Base-by-base conservation (phyloP, 2,329 filamentous ascomycete genomes). In the Monosporascus sp. region DNA sequence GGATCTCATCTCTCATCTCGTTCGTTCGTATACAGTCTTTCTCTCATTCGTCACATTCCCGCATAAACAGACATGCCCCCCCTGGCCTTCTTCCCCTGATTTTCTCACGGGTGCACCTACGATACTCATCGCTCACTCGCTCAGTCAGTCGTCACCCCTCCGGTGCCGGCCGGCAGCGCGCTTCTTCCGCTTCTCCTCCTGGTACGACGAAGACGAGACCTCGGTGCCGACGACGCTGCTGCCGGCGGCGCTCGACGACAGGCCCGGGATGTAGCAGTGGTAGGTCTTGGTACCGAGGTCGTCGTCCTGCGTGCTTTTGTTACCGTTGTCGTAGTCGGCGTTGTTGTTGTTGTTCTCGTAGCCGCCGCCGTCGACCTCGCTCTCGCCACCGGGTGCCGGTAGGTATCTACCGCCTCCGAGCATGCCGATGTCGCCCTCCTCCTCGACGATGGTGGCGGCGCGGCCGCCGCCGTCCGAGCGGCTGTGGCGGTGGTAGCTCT, bases 251-350 rank as follows among this genome's bases (percentile, higher is more conserved):
- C 60, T 62, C 11, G 58, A 60, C 55, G 72, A 72, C 59, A 81
- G 64, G 58, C 80, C 79, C 2, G 81, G 80, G 65, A 82, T 79
- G 38, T 76, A 68, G 59, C 82, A 79, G 58, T 72, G 73, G 63
- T 84, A 83, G 38, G 78, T 75, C 74, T 82, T 83, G 59, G 79
- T 82, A 31, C 81, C 81, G 8, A 78, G 59, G 2, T 83, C 80
- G 63, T 75, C 77, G 45, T 68, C 68, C 9, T 14, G 31, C 2
- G 31, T 5, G 11, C 2, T 35, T 14, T 35, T 14, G 31, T 35
- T 35, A 14, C 31, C 31, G 31, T 35, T 35, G 31, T 35, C 31
- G 9, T 35, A 35, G 11, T 35, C 11, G 31, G 31, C 31, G 9
- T 14, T 31, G 31, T 35, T 31, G 31, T 35, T 31, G 27, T 31